phyloP scores from a whole-genome alignment of 73 alveolate species.

The Paramecium tetraurelia region DNA sequence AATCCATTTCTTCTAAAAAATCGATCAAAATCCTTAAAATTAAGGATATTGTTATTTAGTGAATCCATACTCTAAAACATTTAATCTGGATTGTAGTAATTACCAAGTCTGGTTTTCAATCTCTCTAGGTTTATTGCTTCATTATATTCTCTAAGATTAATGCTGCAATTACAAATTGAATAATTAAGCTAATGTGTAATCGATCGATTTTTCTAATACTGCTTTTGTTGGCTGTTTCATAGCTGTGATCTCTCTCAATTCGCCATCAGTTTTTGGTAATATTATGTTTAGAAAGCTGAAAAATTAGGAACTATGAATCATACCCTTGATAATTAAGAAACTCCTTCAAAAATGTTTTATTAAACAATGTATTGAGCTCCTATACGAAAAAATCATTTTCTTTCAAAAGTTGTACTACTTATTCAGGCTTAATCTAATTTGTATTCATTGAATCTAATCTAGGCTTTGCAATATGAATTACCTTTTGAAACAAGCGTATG shows the following conservation, averaged over 20 bases:
- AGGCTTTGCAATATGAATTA: not conserved
- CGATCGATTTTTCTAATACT: not conserved
- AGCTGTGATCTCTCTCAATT: slow-evolving; percentile 32
- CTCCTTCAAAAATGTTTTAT: not conserved
- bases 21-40: slow-evolving; percentile 41
- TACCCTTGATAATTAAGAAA: slow-evolving; percentile 8
- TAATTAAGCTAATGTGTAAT: not conserved
- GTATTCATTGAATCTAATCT: slow-evolving; percentile 1
- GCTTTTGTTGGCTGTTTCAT: not conserved
- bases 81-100: not conserved
- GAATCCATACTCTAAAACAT: slow-evolving; percentile 18
- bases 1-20: slow-evolving; percentile 51
- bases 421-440: not conserved
- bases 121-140: slow-evolving; percentile 21
- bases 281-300: not conserved
- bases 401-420: not conserved
- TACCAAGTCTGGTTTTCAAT: not conserved
- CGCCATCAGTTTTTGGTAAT: slow-evolving; percentile 8
- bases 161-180: not conserved
- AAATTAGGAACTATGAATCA: not conserved
- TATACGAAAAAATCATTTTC: not conserved
- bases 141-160: not conserved
- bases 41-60: not conserved
- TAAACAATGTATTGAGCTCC: not conserved
- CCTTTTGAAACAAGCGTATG: not conserved